Conservation (phyloP, 192 early-diverging fungal genomes). For the Backusella liffmaniae region DNA sequence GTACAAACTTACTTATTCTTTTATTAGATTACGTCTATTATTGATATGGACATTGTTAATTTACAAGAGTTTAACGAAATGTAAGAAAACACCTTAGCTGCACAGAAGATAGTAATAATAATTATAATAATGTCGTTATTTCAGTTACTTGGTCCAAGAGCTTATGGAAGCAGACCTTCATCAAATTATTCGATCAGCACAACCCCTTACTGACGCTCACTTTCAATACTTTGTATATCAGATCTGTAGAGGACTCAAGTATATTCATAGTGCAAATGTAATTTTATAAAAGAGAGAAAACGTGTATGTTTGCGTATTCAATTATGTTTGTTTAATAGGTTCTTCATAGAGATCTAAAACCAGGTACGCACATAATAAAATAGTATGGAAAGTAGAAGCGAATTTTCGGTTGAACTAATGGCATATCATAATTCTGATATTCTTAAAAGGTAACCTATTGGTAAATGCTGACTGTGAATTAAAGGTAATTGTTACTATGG, state of each 20-base stretch:
- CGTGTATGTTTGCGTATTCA: not conserved
- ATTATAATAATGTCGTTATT: not conserved
- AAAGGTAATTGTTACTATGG: slow-evolving; percentile 57
- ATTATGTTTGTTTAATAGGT: slow-evolving; percentile 38
- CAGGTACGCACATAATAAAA: slow-evolving; percentile 44
- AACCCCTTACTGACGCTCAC: slow-evolving; percentile 94
- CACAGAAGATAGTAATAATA: not conserved
- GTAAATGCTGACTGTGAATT: slow-evolving; percentile 98
- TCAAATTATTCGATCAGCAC: slow-evolving; percentile 92
- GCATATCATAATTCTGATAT: not conserved
- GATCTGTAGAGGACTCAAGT: slow-evolving; percentile 95
- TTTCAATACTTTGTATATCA: slow-evolving; percentile 99
- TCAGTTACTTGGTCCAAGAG: slow-evolving; percentile 90
- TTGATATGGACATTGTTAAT: slow-evolving; percentile 92
- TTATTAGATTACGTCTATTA: slow-evolving; percentile 41
- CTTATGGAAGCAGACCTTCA: slow-evolving; percentile 99
- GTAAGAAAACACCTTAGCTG: slow-evolving; percentile 36
- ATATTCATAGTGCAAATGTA: slow-evolving; percentile 98
- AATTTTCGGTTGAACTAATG: not conserved
- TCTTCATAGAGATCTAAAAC: slow-evolving; percentile 95
- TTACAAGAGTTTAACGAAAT: slow-evolving; percentile 89
- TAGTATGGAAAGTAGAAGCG: not conserved
- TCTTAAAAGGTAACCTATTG: slow-evolving; percentile 79
- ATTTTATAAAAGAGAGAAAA: slow-evolving; percentile 31
- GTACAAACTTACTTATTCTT: not conserved